These are phyloP conservation scores for Ophioceras dolichostomum DNA, from an alignment of 2,329 filamentous ascomycete genomes.

Conservation along the genomic window DNA sequence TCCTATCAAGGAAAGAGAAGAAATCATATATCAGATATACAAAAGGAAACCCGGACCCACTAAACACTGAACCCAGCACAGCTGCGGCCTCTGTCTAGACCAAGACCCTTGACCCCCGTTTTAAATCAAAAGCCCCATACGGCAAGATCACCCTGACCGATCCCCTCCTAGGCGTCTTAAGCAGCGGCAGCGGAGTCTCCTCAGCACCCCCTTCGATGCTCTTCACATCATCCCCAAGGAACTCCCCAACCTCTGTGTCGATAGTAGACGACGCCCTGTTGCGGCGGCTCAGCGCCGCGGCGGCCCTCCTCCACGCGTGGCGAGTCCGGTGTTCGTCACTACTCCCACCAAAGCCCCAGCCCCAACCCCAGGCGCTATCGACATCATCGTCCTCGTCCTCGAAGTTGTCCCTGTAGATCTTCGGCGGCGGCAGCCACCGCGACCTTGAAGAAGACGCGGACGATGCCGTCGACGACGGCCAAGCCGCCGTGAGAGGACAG, in stretches of 20 bases:
- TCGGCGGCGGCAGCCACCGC: conserved; percentile 8
- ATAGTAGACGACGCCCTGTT: neutral
- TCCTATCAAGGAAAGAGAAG: neutral
- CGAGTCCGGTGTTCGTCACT: no score
- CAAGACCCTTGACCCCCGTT: conserved; percentile 2
- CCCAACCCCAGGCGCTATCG: no score
- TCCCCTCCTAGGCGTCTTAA: neutral
- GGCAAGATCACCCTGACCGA: neutral
- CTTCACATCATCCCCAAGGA: neutral
- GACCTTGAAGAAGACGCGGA: conserved; percentile 8
- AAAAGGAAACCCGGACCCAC: no score
- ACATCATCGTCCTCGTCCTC: no score
- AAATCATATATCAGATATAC: conserved; percentile 2
- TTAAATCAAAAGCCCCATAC: neutral
- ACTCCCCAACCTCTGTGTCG: neutral
- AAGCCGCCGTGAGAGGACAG: neutral
- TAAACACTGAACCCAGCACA: conserved; percentile 8
- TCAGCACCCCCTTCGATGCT: neutral
- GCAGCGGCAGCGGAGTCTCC: neutral
- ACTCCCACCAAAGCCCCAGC: no score
- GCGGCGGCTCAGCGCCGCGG: neutral
- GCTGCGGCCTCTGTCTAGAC: conserved; percentile 3
- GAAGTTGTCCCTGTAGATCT: conserved; percentile 1
- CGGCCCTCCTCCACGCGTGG: conserved; percentile 3
- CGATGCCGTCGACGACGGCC: conserved; percentile 6